These are phyloP conservation scores for Sherardia arvensis DNA, from an alignment of 257 asterid genomes.

Conservation along the genomic window DNA sequence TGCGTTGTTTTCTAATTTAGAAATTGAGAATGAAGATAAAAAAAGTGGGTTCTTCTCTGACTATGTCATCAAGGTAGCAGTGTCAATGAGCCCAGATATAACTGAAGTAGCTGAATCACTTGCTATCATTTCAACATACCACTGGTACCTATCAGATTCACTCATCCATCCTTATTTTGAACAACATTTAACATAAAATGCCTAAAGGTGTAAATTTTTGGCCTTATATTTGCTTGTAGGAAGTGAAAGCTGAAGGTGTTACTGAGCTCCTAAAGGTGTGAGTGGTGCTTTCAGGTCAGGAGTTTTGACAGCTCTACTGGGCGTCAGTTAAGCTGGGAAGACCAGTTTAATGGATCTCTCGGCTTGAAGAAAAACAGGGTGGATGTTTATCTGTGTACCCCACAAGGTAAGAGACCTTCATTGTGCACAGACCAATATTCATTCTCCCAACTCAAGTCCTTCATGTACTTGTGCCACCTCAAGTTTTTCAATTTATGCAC, in stretches of 20 bases:
- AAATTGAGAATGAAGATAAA: slow-evolving; percentile 2
- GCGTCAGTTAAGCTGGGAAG: slow-evolving; percentile 19
- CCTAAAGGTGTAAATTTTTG: not conserved
- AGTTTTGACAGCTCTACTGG: slow-evolving; percentile 20
- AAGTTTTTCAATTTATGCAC: slow-evolving; percentile 5
- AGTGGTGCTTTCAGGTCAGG: slow-evolving; percentile 23
- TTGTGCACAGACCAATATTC: slow-evolving; percentile 20
- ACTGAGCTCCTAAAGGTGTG: slow-evolving; percentile 16
- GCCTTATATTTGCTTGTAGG: slow-evolving; percentile 6
- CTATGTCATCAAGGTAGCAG: slow-evolving; percentile 6
- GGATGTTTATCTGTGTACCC: slow-evolving; percentile 18
- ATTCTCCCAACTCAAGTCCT: slow-evolving; percentile 17
- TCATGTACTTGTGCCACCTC: slow-evolving; percentile 13
- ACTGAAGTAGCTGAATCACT: slow-evolving; percentile 72
- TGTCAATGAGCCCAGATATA: not conserved
- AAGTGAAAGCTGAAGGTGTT: slow-evolving; percentile 17
- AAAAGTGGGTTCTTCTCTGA: slow-evolving; percentile 11
- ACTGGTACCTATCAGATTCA: slow-evolving; percentile 34
- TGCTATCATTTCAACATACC: slow-evolving; percentile 74
- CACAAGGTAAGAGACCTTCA: slow-evolving; percentile 18
- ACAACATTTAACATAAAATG: not conserved
- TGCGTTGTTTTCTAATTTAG: not conserved
- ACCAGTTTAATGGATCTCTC: slow-evolving; percentile 19
- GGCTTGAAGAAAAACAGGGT: slow-evolving; percentile 20
- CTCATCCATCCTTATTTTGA: not conserved